A percentile compares a stretch with the other conserved stretches of the same genome.
phyloP scores from a whole-genome alignment of 306 rosid genomes.

The Acacia melanoxylon region DNA sequence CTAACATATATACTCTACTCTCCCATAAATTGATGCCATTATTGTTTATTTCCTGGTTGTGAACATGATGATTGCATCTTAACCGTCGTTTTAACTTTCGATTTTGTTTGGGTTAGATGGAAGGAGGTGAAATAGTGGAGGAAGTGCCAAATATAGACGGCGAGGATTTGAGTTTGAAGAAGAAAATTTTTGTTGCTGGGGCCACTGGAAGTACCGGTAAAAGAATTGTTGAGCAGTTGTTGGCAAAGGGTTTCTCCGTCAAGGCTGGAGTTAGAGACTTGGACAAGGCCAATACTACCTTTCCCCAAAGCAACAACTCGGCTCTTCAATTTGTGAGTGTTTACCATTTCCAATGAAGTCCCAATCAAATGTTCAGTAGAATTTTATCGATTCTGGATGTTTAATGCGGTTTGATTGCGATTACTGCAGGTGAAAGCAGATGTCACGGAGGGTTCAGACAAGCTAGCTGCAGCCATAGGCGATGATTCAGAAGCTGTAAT shows the following conservation, averaged over 20 bases:
- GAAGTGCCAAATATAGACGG: conserved; percentile 39
- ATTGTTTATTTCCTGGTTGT: neutral
- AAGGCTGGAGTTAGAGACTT: conserved; percentile 92
- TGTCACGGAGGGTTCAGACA: conserved; percentile 86
- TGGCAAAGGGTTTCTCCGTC: conserved; percentile 81
- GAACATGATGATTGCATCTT: neutral
- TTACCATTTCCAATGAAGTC: neutral
- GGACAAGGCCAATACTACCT: conserved; percentile 64
- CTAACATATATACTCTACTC: neutral
- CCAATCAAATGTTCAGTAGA: neutral
- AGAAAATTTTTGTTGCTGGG: conserved; percentile 88
- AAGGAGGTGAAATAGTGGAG: conserved; percentile 58
- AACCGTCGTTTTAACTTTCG: neutral
- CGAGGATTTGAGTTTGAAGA: conserved; percentile 43
- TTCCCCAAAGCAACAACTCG: conserved; percentile 59
- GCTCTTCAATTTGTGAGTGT: conserved; percentile 81
- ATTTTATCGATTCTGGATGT: conserved; percentile 15
- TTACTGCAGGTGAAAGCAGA: conserved; percentile 81
- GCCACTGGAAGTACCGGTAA: conserved; percentile 93
- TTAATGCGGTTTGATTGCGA: neutral
- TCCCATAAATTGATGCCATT: neutral
- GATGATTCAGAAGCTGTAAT: conserved; percentile 87
- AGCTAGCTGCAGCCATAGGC: conserved; percentile 78
- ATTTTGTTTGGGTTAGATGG: conserved; percentile 53
- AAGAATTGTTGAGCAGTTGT: conserved; percentile 82